Base-by-base conservation (phyloP, 148 eudicot genomes). In the Silene uniflora region DNA sequence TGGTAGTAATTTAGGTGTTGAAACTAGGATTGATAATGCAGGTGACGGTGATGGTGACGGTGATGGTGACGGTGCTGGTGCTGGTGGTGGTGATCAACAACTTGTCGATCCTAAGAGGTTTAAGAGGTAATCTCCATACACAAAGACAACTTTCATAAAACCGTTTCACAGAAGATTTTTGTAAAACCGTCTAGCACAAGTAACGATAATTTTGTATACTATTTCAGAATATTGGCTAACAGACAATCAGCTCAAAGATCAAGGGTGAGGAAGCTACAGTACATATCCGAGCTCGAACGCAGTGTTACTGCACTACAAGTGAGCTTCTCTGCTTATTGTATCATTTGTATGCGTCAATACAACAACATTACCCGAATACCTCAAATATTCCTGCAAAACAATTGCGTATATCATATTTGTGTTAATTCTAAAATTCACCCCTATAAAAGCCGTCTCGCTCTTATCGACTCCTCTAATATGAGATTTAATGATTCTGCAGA, bases 211-310 rank as follows among this genome's bases (percentile, higher is more conserved):
- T 11, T 12, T 49, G 16, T 52, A 52, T 52, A 52, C 13, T 66
- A 66, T 2, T 32, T 10, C 67, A 92, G 97, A 74, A 92, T 92
- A 61, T 75, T 92, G 91, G 97, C 97, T 1, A 92, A 92, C 56
- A 78, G 97, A 73, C 97, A 90, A 75, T 92, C 97, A 14, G 97
- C 97, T 3, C 95, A 90, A 82, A 84, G 97, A 78, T 92, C 97
- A 70, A 78, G 97, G 32, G 95, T 92, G 74, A 84, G 95, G 79
- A 92, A 92, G 74, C 73, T 92, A 19, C 97, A 92, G 55, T 92
- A 92, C 80, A 85, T 92, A 78, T 89, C 97, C 0, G 95, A 92
- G 83, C 91, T 92, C 18, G 97, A 93, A 81, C 93, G 93, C 68
- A 91, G 86, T 25, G 92, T 93, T 21, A 87, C 81, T 23, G 82